Base-by-base conservation (phyloP, 2,329 filamentous ascomycete species). In the Xylaria sp. region DNA sequence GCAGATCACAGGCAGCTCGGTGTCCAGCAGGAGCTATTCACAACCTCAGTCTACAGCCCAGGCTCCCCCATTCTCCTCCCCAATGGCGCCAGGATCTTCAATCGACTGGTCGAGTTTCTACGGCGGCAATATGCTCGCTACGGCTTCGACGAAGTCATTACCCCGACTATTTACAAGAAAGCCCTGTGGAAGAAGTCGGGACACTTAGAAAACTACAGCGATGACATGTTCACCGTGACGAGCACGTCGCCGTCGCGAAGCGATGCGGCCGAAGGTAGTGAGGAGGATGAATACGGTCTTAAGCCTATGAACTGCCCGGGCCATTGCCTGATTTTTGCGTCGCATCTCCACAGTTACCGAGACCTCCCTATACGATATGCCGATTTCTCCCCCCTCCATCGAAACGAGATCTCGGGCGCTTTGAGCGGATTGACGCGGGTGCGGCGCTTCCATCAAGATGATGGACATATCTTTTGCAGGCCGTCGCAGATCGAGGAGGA, bases 301-400 rank as follows among this genome's bases (percentile, higher is more conserved):
- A 98, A 98, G 81, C 94, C 94, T 27, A 98, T 98, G 95, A 98
- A 98, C 81, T 99, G 95, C 79, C 95, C 95, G 3, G 93, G 93
- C 27, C 94, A 98, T 78, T 96, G 91, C 77, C 80, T 95, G 67
- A 90, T 97, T 72, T 97, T 97, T 76, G 87, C 85, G 51, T 90
- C 94, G 76, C 86, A 90, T 55, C 90, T 92, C 73, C 86, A 92
- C 71, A 95, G 90, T 77, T 97, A 98, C 78, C 85, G 90, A 71
- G 93, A 98, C 70, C 81, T 99, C 60, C 95, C 95, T 27, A 89
- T 96, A 79, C 86, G 95, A 72, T 90, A 97, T 79, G 94, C 95
- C 53, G 95, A 99, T 75, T 98, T 98, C 77, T 94, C 94, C 76
- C 91, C 96, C 25, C 83, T 99, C 54, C 95, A 99, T 80, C 87